Evolutionary conservation across 2,329 filamentous ascomycete species (phyloP).

Genomic region (Botrytis fragariae): DNA sequence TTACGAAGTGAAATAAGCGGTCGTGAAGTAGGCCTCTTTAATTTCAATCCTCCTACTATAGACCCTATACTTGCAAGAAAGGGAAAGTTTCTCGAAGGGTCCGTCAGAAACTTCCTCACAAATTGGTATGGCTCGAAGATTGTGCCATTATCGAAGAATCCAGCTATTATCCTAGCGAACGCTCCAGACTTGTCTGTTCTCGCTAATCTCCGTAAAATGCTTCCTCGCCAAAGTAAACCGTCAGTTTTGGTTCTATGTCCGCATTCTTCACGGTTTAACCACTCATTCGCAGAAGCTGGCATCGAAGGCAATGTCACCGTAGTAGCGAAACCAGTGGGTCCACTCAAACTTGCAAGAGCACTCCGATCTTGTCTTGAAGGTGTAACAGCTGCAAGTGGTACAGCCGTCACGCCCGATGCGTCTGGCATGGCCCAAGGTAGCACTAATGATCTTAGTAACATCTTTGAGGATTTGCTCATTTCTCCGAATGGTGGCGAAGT

Average conservation of each 20-base stretch:
- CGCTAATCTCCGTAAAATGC: conserved; percentile 22
- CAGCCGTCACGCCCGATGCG: conserved; percentile 23
- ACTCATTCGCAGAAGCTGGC: conserved; percentile 21
- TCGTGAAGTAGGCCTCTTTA: conserved; percentile 32
- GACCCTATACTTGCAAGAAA: conserved; percentile 31
- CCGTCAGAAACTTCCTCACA: conserved; percentile 33
- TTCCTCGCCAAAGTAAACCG: conserved; percentile 21
- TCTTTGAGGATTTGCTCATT: conserved; percentile 35
- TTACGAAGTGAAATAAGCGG: conserved; percentile 29
- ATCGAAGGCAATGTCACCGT: conserved; percentile 32
- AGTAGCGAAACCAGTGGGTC: conserved; percentile 37
- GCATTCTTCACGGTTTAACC: conserved; percentile 33
- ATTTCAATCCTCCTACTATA: conserved; percentile 31
- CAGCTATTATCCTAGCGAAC: conserved; percentile 35
- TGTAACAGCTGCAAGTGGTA: conserved; percentile 6
- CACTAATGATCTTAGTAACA: conserved; percentile 32
- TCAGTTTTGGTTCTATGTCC: conserved; percentile 36
- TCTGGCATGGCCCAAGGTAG: conserved; percentile 19
- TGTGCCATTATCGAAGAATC: conserved; percentile 31
- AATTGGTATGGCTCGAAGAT: conserved; percentile 37
- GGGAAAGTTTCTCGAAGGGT: conserved; percentile 29
- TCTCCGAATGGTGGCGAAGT: conserved; percentile 32
- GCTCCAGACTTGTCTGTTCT: conserved; percentile 28
- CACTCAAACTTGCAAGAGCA: conserved; percentile 37
- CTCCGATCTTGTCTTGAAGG: conserved; percentile 33